phyloP scores from a whole-genome alignment of 805 yeast species.

The Ascoidea asiatica region DNA sequence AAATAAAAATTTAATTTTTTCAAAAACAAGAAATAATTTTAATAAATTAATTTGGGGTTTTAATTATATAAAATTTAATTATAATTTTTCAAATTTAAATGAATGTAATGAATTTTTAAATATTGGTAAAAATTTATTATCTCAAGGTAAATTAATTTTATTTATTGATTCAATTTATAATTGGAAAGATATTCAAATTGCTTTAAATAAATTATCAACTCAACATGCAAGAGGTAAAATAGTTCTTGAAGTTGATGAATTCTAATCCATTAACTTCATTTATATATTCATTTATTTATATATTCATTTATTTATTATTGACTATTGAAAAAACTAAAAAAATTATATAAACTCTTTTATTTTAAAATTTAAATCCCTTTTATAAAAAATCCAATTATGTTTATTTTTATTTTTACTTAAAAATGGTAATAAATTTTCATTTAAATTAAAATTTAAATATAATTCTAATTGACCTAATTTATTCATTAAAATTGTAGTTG shows the following conservation, averaged over 20 bases:
- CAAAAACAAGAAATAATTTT: background rate
- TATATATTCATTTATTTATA: too few species aligned
- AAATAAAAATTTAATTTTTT: too few species aligned
- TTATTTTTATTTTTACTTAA: too few species aligned
- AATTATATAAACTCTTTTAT: too few species aligned
- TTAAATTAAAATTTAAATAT: too few species aligned
- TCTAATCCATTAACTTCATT: constrained; percentile 17
- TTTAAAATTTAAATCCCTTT: too few species aligned
- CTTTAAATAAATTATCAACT: constrained; percentile 34
- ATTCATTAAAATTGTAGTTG: background rate
- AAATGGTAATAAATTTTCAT: too few species aligned
- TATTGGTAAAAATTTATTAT: constrained; percentile 30
- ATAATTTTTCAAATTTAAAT: constrained; percentile 13
- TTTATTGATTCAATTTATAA: constrained; percentile 42
- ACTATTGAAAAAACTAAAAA: too few species aligned
- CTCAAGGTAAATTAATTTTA: constrained; percentile 29
- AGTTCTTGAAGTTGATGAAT: constrained; percentile 31
- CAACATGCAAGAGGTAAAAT: constrained; percentile 59
- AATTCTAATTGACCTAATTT: background rate
- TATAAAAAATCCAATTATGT: background rate
- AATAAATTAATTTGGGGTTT: too few species aligned
- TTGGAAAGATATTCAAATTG: constrained; percentile 42
- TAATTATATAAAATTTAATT: too few species aligned
- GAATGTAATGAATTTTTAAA: constrained; percentile 21
- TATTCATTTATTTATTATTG: too few species aligned